Conservation (phyloP, 805 yeast genomes). For the Starmerella geochares region DNA sequence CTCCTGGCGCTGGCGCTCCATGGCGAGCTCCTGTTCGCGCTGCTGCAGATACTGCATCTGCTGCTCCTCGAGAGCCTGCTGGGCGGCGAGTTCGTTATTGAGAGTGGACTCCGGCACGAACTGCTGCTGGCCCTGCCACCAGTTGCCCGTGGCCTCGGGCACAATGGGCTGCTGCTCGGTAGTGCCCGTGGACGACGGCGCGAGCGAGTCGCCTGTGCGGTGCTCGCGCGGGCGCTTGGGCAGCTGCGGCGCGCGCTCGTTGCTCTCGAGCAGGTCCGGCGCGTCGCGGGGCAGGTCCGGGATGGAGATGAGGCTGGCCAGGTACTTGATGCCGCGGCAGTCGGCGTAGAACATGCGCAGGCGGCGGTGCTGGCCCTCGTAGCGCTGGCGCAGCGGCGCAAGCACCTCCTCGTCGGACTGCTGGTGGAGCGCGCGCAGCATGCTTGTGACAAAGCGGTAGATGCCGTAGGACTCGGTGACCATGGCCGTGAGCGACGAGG, state of each 20-base stretch:
- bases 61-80: conserved; percentile 48
- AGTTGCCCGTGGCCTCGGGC: conserved; percentile 35
- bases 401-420: conserved; percentile 67
- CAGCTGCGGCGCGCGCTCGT: conserved; percentile 37
- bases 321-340: conserved; percentile 71
- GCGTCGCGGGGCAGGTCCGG: conserved; percentile 55
- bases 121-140: conserved; percentile 39
- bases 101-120: conserved; percentile 1
- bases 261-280: conserved; percentile 46
- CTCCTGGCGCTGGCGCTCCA: conserved; percentile 56
- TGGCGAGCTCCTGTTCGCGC: conserved; percentile 53
- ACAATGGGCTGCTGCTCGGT: conserved; percentile 16
- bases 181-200: conserved; percentile 25
- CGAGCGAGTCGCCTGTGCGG: conserved; percentile 17
- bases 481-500: conserved; percentile 79
- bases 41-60: conserved; percentile 45
- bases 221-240: conserved; percentile 35
- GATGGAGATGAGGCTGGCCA: conserved; percentile 69
- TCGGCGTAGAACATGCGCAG: conserved; percentile 80
- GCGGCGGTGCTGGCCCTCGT: conserved; percentile 56
- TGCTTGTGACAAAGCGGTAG: conserved; percentile 75
- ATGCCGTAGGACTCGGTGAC: conserved; percentile 89
- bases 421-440: conserved; percentile 79
- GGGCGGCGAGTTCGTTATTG: conserved; percentile 38
- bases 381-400: conserved; percentile 61